Conservation (phyloP, 768 basidiomycete genomes). For the Rhizopogon vesiculosus region DNA sequence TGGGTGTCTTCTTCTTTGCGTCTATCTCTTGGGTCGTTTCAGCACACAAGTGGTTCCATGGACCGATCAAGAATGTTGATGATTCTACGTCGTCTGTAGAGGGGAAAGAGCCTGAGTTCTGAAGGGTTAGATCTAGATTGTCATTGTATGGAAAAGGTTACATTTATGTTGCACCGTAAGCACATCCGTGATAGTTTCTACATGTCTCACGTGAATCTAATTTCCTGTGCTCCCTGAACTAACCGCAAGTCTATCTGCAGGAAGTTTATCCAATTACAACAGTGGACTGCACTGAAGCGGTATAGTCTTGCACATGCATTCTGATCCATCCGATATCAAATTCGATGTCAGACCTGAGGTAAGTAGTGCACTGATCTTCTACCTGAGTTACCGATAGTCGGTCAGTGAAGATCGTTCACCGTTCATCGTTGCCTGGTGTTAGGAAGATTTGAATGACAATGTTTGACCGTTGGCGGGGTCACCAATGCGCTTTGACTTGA, state of each 20-base stretch:
- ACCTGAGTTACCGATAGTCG: no score
- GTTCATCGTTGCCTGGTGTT: no score
- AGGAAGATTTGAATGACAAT: not conserved
- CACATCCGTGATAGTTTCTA: not conserved
- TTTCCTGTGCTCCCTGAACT: not conserved
- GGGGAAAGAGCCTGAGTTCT: constrained; percentile 5
- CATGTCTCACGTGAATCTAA: not conserved
- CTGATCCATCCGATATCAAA: not conserved
- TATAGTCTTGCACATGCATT: not conserved
- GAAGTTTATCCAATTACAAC: not conserved
- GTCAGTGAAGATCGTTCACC: no score
- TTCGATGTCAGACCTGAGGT: not conserved
- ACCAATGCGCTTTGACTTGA: not conserved
- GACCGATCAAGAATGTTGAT: constrained; percentile 52
- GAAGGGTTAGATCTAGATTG: not conserved
- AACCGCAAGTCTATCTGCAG: not conserved
- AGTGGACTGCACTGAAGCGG: not conserved
- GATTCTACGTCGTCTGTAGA: constrained; percentile 7
- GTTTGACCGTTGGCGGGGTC: not conserved
- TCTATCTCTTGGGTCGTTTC: constrained; percentile 60
- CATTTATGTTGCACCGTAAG: not conserved
- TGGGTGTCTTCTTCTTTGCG: constrained; percentile 62
- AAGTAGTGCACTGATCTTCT: not conserved
- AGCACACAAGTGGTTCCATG: constrained; percentile 67
- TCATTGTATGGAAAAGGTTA: not conserved